Evolutionary conservation across 257 asterid genomes (phyloP).

Genomic region (Solanum paucissectum): DNA sequence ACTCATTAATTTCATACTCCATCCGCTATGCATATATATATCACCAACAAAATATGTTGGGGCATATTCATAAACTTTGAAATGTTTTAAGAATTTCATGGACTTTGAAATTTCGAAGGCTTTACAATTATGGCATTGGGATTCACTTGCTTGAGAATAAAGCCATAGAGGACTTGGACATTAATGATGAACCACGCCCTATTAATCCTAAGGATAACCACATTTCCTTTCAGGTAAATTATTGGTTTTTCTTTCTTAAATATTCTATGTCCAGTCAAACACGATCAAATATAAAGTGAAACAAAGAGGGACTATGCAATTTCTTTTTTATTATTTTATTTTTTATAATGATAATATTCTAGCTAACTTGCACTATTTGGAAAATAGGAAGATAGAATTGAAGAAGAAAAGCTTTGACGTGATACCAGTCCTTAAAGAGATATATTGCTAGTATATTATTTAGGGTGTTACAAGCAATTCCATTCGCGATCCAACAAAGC

Average conservation of each 20-base stretch:
- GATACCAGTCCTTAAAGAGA: not conserved
- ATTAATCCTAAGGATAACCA: constrained; percentile 29
- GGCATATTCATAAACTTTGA: not conserved
- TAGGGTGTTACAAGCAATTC: not conserved
- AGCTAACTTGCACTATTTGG: not conserved
- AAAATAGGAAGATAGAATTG: not conserved
- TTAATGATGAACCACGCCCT: not conserved
- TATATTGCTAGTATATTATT: not conserved
- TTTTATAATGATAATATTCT: not conserved
- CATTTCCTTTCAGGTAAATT: constrained; percentile 18
- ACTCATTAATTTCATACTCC: not conserved
- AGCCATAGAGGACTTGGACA: not conserved
- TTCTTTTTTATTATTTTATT: not conserved
- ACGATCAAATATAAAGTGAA: not conserved
- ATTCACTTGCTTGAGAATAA: constrained; percentile 25
- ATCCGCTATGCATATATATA: no score
- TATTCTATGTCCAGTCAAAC: not conserved
- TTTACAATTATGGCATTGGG: constrained; percentile 25
- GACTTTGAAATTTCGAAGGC: not conserved
- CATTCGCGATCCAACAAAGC: not conserved
- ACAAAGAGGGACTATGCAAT: not conserved
- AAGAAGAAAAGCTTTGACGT: not conserved
- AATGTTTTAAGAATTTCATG: not conserved
- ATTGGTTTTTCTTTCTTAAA: not conserved
- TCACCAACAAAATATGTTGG: not conserved